A percentile compares a stretch with the other conserved stretches of the same genome.
Conservation (phyloP, 2,329 filamentous ascomycete genomes). For the Talaromyces amestolkiae region DNA sequence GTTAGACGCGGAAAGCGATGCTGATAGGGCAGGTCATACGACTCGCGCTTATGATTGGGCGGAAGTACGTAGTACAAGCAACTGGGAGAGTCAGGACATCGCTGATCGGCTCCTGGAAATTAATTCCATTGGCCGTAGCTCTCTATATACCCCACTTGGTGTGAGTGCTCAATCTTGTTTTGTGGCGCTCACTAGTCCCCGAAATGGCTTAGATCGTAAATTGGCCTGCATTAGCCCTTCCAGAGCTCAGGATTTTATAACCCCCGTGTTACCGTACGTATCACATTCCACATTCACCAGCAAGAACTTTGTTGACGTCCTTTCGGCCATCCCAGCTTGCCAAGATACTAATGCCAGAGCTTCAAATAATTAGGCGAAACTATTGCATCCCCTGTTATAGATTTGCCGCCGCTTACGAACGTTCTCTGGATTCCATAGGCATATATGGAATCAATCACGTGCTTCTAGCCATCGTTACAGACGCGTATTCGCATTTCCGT, state of each 20-base stretch:
- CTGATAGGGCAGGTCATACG: background rate
- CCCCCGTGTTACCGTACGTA: background rate
- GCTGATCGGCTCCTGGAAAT: background rate
- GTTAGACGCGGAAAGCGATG: background rate
- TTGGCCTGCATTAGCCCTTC: background rate
- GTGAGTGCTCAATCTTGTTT: constrained; percentile 14
- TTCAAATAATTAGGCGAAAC: background rate
- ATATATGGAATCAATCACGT: background rate
- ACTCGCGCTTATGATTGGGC: background rate
- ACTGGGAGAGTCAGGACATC: background rate
- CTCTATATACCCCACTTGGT: background rate
- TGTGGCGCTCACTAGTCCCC: background rate
- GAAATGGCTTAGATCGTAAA: background rate
- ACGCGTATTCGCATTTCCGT: background rate
- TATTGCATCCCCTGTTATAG: no score
- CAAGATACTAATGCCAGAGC: background rate
- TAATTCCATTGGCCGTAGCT: background rate
- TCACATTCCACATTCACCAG: background rate
- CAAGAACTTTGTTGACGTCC: background rate
- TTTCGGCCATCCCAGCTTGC: background rate
- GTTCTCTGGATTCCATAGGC: background rate
- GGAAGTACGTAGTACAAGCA: background rate
- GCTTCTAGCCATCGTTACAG: background rate
- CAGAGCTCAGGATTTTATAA: background rate
- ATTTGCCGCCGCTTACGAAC: background rate